phyloP scores from a whole-genome alignment of 2,329 filamentous ascomycete genomes.

The Metarhizium album region DNA sequence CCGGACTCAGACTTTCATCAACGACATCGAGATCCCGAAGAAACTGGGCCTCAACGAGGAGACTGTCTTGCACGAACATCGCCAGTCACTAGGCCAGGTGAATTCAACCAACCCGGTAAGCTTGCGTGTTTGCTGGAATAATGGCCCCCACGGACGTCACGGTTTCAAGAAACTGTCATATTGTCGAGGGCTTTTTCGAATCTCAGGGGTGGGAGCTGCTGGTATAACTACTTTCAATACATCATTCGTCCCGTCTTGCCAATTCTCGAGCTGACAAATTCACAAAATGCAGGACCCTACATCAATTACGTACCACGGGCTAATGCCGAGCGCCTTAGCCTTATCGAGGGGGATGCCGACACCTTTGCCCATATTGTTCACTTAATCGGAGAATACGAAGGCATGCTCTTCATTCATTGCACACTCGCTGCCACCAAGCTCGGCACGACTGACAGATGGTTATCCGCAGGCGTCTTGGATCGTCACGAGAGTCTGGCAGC shows the following conservation, averaged over 20 bases:
- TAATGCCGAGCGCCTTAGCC: slow-evolving; percentile 31
- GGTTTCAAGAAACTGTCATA: neutral
- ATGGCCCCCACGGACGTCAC: neutral
- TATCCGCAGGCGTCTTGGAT: slow-evolving; percentile 55
- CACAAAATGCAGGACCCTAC: slow-evolving; percentile 12
- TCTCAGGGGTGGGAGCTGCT: neutral
- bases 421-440: slow-evolving; percentile 5
- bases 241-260: slow-evolving; percentile 12
- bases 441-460: slow-evolving; percentile 1
- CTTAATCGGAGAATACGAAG: slow-evolving; percentile 69
- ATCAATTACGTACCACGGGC: slow-evolving; percentile 45
- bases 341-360: slow-evolving; percentile 48
- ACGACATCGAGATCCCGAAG: slow-evolving; percentile 37
- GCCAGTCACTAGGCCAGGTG: neutral
- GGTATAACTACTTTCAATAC: neutral
- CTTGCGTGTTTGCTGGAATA: neutral
- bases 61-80: slow-evolving; percentile 16
- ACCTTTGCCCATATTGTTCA: slow-evolving; percentile 63
- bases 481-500: slow-evolving; percentile 80
- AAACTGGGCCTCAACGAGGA: slow-evolving; percentile 26
- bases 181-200: neutral
- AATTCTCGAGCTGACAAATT: neutral
- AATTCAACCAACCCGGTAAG: neutral
- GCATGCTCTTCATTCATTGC: slow-evolving; percentile 21
- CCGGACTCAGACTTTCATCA: slow-evolving; percentile 32